These are phyloP conservation scores for Boletales sp. DNA, from an alignment of 768 basidiomycete genomes.

Conservation along the genomic window DNA sequence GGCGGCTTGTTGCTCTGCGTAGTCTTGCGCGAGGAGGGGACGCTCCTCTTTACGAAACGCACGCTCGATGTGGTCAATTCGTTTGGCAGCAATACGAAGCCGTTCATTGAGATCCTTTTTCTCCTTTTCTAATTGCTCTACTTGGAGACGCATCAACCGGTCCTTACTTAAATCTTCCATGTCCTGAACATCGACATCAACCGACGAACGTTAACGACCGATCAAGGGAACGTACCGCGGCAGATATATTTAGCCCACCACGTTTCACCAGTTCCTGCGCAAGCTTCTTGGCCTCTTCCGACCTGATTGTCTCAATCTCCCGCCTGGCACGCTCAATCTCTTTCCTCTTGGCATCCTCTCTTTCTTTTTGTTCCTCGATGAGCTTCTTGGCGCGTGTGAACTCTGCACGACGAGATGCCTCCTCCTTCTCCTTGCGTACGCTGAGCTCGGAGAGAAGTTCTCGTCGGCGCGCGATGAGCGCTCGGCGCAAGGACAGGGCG, in stretches of 20 bases:
- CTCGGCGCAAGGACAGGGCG: conserved; percentile 70
- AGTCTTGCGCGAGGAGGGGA: conserved; percentile 81
- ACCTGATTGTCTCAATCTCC: conserved; percentile 57
- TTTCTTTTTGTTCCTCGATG: conserved; percentile 56
- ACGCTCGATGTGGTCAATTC: conserved; percentile 93
- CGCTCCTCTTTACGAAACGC: conserved; percentile 92
- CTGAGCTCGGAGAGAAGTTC: conserved; percentile 82
- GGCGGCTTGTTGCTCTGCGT: conserved; percentile 74
- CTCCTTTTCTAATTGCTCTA: conserved; percentile 95
- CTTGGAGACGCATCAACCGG: conserved; percentile 83
- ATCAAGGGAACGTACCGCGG: conserved; percentile 49
- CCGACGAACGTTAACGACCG: neutral
- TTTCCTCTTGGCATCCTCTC: conserved; percentile 57
- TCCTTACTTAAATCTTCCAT: conserved; percentile 84
- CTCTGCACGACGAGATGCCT: conserved; percentile 76
- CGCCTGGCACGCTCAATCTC: conserved; percentile 77
- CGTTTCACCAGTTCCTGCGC: conserved; percentile 80
- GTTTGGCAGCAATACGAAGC: conserved; percentile 79
- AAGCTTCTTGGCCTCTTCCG: conserved; percentile 81
- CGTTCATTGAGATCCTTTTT: conserved; percentile 83
- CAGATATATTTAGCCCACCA: conserved; percentile 67
- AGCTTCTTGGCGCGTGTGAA: conserved; percentile 60
- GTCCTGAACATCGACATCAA: conserved; percentile 42
- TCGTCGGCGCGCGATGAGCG: conserved; percentile 78
- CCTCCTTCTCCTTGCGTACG: conserved; percentile 85